phyloP scores from a whole-genome alignment of 805 yeast species.

The Candida orba region DNA sequence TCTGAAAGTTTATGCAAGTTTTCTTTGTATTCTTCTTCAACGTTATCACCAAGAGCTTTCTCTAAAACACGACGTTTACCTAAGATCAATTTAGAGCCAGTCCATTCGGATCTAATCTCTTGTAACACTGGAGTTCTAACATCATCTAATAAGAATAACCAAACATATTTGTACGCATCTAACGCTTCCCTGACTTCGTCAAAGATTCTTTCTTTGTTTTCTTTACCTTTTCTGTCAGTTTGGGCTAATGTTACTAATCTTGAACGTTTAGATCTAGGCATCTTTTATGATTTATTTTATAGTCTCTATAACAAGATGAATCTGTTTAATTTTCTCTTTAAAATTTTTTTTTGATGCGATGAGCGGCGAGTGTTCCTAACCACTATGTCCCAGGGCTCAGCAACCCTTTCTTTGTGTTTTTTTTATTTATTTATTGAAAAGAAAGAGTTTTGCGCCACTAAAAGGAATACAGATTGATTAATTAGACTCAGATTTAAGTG shows the following conservation, averaged over 20 bases:
- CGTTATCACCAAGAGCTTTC: constrained; percentile 83
- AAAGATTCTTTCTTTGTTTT: constrained; percentile 83
- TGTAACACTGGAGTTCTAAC: constrained; percentile 95
- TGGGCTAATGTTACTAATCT: constrained; percentile 93
- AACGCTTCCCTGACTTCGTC: constrained; percentile 82
- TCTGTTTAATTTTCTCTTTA: not conserved
- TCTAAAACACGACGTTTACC: constrained; percentile 92
- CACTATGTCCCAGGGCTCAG: not conserved
- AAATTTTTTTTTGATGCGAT: not conserved
- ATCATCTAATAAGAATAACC: constrained; percentile 84
- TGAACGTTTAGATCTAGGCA: constrained; percentile 98
- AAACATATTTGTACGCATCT: constrained; percentile 68
- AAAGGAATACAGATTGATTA: no score
- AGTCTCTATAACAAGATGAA: not conserved
- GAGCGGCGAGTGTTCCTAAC: not conserved
- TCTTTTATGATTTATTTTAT: constrained; percentile 27
- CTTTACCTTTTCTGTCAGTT: constrained; percentile 93
- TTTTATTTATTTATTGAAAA: not conserved
- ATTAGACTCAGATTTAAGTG: no score
- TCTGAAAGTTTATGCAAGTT: constrained; percentile 65
- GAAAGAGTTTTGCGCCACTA: no score
- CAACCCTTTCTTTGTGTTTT: not conserved
- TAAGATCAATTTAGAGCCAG: constrained; percentile 78
- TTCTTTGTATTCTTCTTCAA: constrained; percentile 86
- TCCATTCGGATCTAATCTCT: constrained; percentile 89